Base-by-base conservation (phyloP, 2,329 filamentous ascomycete genomes). In the Coniella vitis region DNA sequence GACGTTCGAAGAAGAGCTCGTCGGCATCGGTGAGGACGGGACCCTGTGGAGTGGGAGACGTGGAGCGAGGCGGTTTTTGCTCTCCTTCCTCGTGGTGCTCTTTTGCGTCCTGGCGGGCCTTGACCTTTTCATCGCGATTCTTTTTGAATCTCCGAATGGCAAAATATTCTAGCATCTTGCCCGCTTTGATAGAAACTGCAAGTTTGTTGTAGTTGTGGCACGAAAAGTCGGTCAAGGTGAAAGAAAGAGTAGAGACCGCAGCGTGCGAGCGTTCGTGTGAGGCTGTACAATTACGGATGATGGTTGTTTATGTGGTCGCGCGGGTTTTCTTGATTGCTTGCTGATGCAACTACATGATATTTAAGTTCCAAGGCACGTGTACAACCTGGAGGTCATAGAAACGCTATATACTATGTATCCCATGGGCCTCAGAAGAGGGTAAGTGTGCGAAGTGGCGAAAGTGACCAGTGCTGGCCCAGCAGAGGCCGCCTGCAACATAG, bases 131-230 rank as follows among this genome's bases (percentile, higher is more conserved):
- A 39, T 54, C 52, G 35, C 43, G 44, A 20, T 54, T 52, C 43
- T 83, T 80, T 67, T 82, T 83, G 60, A 73, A 67, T 62, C 82
- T 84, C 62, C 78, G 83, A 68, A 75, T 77, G 32, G 71, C 67
- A 56, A 84, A 76, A 63, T 79, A 83, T 63, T 84, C 79, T 53
- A 84, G 60, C 81, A 84, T 84, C 42, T 55, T 68, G 59, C 41
- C 40, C 25, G n/a, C n/a, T n/a, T 29, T 29, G 25, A 29, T 29
- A 29, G 10, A 29, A 29, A 29, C 10, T 29, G 25, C 5, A 10
- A 29, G 25, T 5, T 54, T 36, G 22, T 49, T 20, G 41, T 38
- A 22, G 14, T 36, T 35, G n/a, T 21, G 19, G 8, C 4, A 16
- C 9, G 22, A 8, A 16, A 19, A n/a, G 1, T 29, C 7, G 22